Evolutionary conservation across 352 stramenopile genomes (phyloP).

Genomic region (Globisporangium emineosum): DNA sequence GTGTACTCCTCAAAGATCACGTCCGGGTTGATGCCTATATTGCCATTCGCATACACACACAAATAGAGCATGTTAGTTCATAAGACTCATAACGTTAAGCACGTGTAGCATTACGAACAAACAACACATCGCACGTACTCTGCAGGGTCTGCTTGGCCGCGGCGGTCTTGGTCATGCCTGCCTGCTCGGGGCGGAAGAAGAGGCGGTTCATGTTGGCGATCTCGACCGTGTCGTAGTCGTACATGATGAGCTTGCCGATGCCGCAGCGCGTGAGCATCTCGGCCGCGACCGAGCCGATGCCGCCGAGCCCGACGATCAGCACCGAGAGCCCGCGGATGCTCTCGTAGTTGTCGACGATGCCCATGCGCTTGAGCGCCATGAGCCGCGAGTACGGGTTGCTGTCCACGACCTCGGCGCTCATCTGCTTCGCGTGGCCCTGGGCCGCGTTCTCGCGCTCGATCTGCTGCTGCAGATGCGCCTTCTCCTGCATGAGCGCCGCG

Average conservation of each 20-base stretch:
- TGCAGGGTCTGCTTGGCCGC: conserved; percentile 85
- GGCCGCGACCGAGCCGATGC: conserved; percentile 82
- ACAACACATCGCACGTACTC: conserved; percentile 34
- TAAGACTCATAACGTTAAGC: background rate
- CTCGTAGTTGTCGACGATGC: conserved; percentile 89
- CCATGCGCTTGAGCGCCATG: conserved; percentile 90
- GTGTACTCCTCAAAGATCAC: conserved; percentile 87
- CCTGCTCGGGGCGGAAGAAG: conserved; percentile 88
- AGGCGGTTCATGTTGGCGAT: conserved; percentile 91
- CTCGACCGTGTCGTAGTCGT: conserved; percentile 88
- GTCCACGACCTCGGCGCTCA: conserved; percentile 81
- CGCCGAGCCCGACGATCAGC: conserved; percentile 80
- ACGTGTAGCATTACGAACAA: background rate
- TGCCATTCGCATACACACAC: background rate
- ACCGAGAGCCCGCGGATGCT: conserved; percentile 80
- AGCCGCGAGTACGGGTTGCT: conserved; percentile 88
- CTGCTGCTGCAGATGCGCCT: conserved; percentile 46
- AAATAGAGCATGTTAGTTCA: background rate
- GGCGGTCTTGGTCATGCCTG: conserved; percentile 84
- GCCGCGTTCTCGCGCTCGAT: conserved; percentile 42
- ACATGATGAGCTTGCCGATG: conserved; percentile 87
- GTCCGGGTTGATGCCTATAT: conserved; percentile 85
- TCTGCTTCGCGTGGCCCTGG: conserved; percentile 34
- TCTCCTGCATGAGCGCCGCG: conserved; percentile 71
- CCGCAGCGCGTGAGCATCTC: conserved; percentile 91